Conservation (phyloP, 148 eudicot species). For the Camellia japonica region DNA sequence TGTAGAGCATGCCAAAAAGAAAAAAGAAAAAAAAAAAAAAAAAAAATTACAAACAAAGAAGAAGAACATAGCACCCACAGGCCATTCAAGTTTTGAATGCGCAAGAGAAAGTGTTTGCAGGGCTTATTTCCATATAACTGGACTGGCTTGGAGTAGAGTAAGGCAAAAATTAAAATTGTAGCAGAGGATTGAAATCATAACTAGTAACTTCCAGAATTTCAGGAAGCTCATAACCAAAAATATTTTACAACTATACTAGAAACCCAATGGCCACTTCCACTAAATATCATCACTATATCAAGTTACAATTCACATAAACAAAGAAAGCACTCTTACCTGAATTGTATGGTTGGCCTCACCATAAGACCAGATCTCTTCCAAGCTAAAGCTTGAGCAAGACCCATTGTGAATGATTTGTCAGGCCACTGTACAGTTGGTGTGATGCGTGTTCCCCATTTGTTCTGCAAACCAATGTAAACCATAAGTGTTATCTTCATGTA, state of each 20-base stretch:
- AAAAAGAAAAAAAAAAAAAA: no score
- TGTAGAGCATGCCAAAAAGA: background rate
- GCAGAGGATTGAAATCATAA: background rate
- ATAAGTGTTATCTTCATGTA: background rate
- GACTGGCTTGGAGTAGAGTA: background rate
- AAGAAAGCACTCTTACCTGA: slow-evolving; percentile 43
- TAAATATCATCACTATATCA: background rate
- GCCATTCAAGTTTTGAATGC: background rate
- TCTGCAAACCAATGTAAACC: slow-evolving; percentile 40
- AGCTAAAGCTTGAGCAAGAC: no score
- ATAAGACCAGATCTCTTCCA: slow-evolving; percentile 71
- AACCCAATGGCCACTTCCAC: slow-evolving; percentile 1
- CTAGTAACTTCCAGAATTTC: background rate
- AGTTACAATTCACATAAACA: background rate
- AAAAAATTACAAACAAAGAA: background rate
- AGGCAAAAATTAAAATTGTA: background rate
- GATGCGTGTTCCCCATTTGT: slow-evolving; percentile 82
- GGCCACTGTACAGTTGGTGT: slow-evolving; percentile 67
- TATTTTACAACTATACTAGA: background rate
- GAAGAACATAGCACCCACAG: background rate
- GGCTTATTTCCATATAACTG: background rate
- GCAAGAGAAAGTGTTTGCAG: background rate
- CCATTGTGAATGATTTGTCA: no score
- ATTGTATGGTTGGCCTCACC: slow-evolving; percentile 84
- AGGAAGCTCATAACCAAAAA: background rate